Evolutionary conservation across 2,329 filamentous ascomycete species (phyloP).

Genomic region (Macroventuria anomochaeta): DNA sequence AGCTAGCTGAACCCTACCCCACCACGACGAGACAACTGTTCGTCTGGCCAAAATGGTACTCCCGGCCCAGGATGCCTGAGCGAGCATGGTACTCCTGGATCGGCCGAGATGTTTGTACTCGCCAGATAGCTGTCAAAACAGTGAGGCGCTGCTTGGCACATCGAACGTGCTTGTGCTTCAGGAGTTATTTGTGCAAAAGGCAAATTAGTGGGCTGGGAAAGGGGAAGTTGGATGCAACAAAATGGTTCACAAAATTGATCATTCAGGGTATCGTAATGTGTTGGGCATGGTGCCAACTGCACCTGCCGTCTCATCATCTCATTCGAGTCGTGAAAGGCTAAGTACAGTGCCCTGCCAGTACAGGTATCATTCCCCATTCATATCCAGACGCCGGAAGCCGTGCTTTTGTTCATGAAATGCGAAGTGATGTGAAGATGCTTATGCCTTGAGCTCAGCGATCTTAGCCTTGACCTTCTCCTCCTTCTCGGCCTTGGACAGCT

Average conservation of each 20-base stretch:
- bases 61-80: slow-evolving; percentile 6
- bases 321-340: slow-evolving; percentile 41
- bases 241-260: slow-evolving; percentile 15
- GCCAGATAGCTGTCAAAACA: slow-evolving; percentile 2
- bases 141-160: slow-evolving; percentile 2
- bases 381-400: slow-evolving; percentile 45
- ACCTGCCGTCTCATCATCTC: slow-evolving; percentile 40
- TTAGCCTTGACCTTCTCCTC: slow-evolving; percentile 83
- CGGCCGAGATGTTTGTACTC: slow-evolving; percentile 1
- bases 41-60: slow-evolving; percentile 2
- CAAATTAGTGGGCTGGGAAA: neutral
- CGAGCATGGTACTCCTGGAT: slow-evolving; percentile 4
- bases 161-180: neutral
- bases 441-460: slow-evolving; percentile 79
- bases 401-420: slow-evolving; percentile 45
- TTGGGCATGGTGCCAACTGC: slow-evolving; percentile 27
- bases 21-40: slow-evolving; percentile 6
- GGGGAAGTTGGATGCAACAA: neutral
- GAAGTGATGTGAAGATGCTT: slow-evolving; percentile 31
- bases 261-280: slow-evolving; percentile 21
- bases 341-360: slow-evolving; percentile 37
- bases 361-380: slow-evolving; percentile 40
- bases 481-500: slow-evolving; percentile 85
- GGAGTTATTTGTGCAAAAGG: neutral
- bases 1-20: slow-evolving; percentile 9